These are phyloP conservation scores for Apiotrichum domesticum DNA, from an alignment of 1,284 basidiomycete genomes.

Conservation along the genomic window DNA sequence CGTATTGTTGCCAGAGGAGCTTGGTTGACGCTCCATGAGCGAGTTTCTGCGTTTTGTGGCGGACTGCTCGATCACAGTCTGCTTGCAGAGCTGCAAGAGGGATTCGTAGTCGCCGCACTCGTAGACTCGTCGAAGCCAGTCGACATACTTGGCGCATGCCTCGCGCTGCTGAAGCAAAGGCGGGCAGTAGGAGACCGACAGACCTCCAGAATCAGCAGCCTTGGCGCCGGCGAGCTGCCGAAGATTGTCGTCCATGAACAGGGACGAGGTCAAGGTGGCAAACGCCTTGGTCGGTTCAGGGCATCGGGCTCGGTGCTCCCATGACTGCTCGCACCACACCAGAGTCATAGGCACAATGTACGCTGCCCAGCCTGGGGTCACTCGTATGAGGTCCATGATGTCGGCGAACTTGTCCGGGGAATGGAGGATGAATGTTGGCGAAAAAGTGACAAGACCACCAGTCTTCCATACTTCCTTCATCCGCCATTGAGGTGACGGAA, in stretches of 20 bases:
- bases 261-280: slow-evolving; percentile 15
- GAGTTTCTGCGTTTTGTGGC: neutral
- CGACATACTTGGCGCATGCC: slow-evolving; percentile 21
- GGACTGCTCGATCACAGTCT: neutral
- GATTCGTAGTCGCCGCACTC: slow-evolving; percentile 12
- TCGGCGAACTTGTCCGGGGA: slow-evolving; percentile 21
- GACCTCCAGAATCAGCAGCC: slow-evolving; percentile 14
- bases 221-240: slow-evolving; percentile 5
- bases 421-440: slow-evolving; percentile 28
- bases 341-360: slow-evolving; percentile 31
- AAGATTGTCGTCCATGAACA: slow-evolving; percentile 26
- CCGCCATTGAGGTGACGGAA: slow-evolving; percentile 17
- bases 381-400: slow-evolving; percentile 24
- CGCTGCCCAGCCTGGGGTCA: slow-evolving; percentile 24
- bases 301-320: slow-evolving; percentile 19
- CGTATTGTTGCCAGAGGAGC: neutral
- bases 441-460: slow-evolving; percentile 35
- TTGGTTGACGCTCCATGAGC: too few species aligned
- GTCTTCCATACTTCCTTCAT: slow-evolving; percentile 20
- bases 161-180: slow-evolving; percentile 17
- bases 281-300: slow-evolving; percentile 22
- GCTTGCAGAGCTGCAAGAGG: slow-evolving; percentile 19
- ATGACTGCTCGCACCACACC: slow-evolving; percentile 23
- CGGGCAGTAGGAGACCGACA: slow-evolving; percentile 25
- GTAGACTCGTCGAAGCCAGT: slow-evolving; percentile 21